Evolutionary conservation across 805 yeast species (phyloP).

Genomic region (Cyberlindnera suaveolens): DNA sequence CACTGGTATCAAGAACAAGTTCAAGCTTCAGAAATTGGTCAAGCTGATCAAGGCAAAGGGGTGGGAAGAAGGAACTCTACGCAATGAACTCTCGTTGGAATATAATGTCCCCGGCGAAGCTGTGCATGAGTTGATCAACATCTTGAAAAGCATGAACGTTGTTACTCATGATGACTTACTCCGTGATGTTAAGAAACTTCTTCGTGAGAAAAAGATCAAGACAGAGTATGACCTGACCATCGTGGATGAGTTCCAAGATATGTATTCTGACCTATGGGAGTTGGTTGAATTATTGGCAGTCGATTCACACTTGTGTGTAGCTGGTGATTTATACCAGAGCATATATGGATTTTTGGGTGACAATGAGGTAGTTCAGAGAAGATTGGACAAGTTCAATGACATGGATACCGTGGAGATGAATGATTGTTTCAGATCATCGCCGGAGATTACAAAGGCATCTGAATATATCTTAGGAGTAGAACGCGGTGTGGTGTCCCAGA

Average conservation of each 20-base stretch:
- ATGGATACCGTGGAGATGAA: slow-evolving; percentile 28
- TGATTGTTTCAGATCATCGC: slow-evolving; percentile 58
- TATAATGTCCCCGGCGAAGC: background rate
- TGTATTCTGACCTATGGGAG: slow-evolving; percentile 44
- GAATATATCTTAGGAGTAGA: slow-evolving; percentile 13
- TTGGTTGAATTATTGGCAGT: slow-evolving; percentile 34
- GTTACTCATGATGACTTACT: slow-evolving; percentile 19
- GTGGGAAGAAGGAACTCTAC: background rate
- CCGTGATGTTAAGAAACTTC: slow-evolving; percentile 27
- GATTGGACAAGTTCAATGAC: slow-evolving; percentile 16
- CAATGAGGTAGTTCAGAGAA: slow-evolving; percentile 27
- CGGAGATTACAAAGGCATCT: slow-evolving; percentile 46
- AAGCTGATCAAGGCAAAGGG: background rate
- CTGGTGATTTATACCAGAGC: slow-evolving; percentile 70
- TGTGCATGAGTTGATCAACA: slow-evolving; percentile 2
- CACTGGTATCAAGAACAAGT: slow-evolving; percentile 6
- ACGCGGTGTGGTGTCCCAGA: slow-evolving; percentile 1
- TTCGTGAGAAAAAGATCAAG: slow-evolving; percentile 19
- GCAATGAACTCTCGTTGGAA: background rate
- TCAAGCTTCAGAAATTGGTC: slow-evolving; percentile 3
- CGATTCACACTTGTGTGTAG: slow-evolving; percentile 50
- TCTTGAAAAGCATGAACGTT: slow-evolving; percentile 11
- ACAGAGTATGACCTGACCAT: slow-evolving; percentile 35
- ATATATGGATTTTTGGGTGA: slow-evolving; percentile 64
- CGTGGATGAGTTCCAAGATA: slow-evolving; percentile 74